phyloP scores from a whole-genome alignment of 1,139 yeast species.

The Pichia sp. region DNA sequence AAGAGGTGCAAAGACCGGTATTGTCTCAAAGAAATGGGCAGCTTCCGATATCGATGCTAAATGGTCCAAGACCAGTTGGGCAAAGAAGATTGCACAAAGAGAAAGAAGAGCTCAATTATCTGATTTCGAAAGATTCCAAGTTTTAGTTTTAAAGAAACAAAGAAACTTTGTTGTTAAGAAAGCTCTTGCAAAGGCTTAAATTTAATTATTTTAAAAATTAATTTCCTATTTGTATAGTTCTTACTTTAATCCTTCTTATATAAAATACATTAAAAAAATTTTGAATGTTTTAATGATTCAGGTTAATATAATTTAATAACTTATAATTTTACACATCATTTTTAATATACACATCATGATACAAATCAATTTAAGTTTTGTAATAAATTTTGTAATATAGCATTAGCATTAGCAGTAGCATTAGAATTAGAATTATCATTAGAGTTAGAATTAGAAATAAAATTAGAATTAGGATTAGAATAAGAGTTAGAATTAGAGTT shows the following conservation, averaged over 20 bases:
- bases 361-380: neutral
- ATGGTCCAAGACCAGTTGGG: constrained; percentile 95
- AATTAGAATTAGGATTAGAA: neutral
- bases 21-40: constrained; percentile 89
- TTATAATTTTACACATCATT: neutral
- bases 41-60: constrained; percentile 82
- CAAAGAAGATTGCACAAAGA: constrained; percentile 94
- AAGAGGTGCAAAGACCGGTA: constrained; percentile 88
- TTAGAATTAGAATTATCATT: neutral
- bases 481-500: neutral
- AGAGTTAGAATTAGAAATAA: no score
- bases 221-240: neutral
- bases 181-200: constrained; percentile 82
- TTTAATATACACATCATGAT: neutral
- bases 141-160: constrained; percentile 93
- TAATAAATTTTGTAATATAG: neutral
- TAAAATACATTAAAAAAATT: neutral
- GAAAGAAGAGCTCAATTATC: constrained; percentile 86
- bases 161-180: constrained; percentile 91
- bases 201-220: constrained; percentile 13
- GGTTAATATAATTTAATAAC: neutral
- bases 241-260: neutral
- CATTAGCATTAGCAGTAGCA: neutral
- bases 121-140: constrained; percentile 99
- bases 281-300: neutral